Evolutionary conservation across 371 early-diverging fungal genomes (phyloP).

Genomic region (Mucor piriformis): DNA sequence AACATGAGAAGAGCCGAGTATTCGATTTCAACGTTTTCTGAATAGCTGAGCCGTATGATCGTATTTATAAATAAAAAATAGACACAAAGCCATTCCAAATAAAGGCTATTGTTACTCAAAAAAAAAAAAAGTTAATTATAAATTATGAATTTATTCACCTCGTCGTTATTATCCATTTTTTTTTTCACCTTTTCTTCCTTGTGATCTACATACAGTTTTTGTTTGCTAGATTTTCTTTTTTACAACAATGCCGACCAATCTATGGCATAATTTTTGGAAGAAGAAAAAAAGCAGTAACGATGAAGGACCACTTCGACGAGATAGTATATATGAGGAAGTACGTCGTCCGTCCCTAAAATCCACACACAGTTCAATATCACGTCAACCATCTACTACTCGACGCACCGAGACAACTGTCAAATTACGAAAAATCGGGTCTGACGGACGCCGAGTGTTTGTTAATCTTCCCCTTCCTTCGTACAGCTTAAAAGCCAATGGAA

Average conservation of each 20-base stretch:
- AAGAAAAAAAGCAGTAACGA: neutral
- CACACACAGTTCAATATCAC: neutral
- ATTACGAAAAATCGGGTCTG: constrained; percentile 33
- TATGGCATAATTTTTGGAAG: neutral
- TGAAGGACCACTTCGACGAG: constrained; percentile 2
- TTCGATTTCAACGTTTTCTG: too few relatives aligned
- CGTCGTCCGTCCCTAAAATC: neutral
- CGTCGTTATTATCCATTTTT: neutral
- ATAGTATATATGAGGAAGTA: constrained; percentile 6
- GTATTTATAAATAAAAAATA: too few relatives aligned
- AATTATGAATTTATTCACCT: constrained; percentile 2
- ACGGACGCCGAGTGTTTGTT: constrained; percentile 67
- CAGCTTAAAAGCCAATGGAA: constrained; percentile 54
- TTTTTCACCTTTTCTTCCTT: neutral
- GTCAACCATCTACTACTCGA: too few relatives aligned
- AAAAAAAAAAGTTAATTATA: neutral
- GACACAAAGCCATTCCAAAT: too few relatives aligned
- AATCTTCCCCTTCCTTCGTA: constrained; percentile 65
- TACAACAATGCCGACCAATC: neutral
- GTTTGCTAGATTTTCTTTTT: neutral
- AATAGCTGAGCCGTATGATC: too few relatives aligned
- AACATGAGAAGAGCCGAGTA: too few relatives aligned
- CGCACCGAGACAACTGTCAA: constrained; percentile 30
- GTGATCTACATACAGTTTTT: neutral
- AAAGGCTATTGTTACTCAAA: constrained; percentile 9